A percentile compares a stretch with the other conserved stretches of the same genome.
Evolutionary conservation across 2,329 filamentous ascomycete genomes (phyloP).

Genomic region (Cordyceps cicadae): DNA sequence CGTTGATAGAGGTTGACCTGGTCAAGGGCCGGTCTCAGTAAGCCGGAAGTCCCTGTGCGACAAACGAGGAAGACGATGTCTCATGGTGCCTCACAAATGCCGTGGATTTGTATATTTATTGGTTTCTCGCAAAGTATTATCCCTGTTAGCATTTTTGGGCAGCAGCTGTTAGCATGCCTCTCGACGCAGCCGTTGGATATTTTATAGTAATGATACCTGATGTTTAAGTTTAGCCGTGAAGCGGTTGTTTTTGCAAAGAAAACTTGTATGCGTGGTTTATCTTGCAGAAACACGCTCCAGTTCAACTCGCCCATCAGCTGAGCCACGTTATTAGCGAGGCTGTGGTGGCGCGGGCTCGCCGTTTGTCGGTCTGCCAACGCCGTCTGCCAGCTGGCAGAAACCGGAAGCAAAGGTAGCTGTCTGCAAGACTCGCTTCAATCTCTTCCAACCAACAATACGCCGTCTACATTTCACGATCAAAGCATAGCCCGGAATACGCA

Average conservation of each 20-base stretch:
- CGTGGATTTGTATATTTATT: constrained; percentile 2
- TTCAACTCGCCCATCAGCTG: background rate
- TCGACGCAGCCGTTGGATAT: background rate
- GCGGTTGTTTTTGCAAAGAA: background rate
- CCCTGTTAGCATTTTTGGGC: background rate
- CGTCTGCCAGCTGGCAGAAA: background rate
- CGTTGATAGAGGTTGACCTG: constrained; percentile 29
- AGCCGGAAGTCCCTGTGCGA: background rate
- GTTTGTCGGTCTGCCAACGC: no score
- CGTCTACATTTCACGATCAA: background rate
- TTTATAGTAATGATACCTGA: constrained; percentile 12
- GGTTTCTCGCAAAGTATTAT: background rate
- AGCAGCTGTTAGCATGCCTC: background rate
- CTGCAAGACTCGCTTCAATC: background rate
- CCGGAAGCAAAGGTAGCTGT: background rate
- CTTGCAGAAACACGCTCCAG: background rate
- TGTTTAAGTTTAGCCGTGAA: background rate
- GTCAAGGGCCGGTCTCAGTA: constrained; percentile 18
- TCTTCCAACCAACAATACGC: no score
- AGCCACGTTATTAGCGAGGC: background rate
- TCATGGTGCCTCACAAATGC: background rate
- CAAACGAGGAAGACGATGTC: background rate
- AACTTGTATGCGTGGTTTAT: background rate
- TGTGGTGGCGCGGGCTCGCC: background rate
- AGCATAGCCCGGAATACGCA: background rate